Evolutionary conservation across 352 stramenopile genomes (phyloP).

Genomic region (Phytopythium mirpurense): DNA sequence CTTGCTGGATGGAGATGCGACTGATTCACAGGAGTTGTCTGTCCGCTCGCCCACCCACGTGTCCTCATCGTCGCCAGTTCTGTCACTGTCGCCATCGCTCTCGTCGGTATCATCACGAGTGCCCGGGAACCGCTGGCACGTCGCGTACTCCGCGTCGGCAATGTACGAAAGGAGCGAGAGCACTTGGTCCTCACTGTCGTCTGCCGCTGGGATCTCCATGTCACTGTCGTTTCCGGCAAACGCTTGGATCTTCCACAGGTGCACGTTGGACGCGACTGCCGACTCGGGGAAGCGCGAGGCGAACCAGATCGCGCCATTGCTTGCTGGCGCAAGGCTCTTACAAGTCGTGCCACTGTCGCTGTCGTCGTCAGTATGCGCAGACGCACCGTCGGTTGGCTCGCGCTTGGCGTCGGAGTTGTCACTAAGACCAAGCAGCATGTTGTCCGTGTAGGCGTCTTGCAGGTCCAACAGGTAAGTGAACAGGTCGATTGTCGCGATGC

Average conservation of each 20-base stretch:
- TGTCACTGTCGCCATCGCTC: constrained; percentile 43
- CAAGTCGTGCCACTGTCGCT: background rate
- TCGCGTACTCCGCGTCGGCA: constrained; percentile 72
- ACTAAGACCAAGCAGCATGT: constrained; percentile 35
- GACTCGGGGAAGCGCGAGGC: constrained; percentile 77
- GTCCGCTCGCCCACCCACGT: background rate
- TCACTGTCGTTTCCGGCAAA: constrained; percentile 40
- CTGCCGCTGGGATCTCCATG: constrained; percentile 57
- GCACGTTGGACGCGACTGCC: constrained; percentile 64
- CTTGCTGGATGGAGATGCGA: constrained; percentile 1
- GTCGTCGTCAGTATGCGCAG: background rate
- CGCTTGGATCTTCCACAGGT: constrained; percentile 76
- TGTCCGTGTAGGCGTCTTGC: constrained; percentile 57
- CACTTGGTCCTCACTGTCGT: constrained; percentile 67
- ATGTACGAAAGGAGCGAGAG: constrained; percentile 84
- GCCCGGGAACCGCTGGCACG: constrained; percentile 53
- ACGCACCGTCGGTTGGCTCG: background rate
- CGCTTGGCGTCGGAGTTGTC: background rate
- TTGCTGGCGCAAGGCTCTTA: background rate
- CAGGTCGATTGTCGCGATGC: constrained; percentile 79
- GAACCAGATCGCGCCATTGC: constrained; percentile 68
- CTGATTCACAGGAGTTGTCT: background rate
- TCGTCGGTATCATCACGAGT: constrained; percentile 33
- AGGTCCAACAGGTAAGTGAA: constrained; percentile 72
- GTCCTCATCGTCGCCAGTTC: constrained; percentile 25